These are phyloP conservation scores for Mortierella sp. DNA, from an alignment of 371 early-diverging fungal genomes.

Conservation along the genomic window DNA sequence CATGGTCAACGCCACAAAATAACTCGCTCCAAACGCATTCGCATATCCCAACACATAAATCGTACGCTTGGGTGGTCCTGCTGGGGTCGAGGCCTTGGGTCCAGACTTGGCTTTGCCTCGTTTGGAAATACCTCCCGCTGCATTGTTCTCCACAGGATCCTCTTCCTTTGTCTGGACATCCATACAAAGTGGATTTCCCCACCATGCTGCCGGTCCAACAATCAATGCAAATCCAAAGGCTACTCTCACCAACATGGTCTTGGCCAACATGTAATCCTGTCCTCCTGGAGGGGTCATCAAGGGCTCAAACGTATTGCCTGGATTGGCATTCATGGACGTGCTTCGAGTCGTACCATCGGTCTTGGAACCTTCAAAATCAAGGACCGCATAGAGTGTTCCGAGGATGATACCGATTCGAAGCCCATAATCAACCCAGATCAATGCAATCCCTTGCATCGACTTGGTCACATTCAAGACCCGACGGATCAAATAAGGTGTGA, in stretches of 20 bases:
- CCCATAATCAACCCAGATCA: constrained; percentile 53
- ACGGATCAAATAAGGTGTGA: constrained; percentile 54
- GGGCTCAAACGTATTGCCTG: constrained; percentile 32
- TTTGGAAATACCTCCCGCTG: not conserved
- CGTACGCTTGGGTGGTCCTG: constrained; percentile 15
- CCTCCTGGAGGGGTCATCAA: constrained; percentile 25
- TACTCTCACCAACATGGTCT: constrained; percentile 58
- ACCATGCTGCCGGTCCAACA: constrained; percentile 60
- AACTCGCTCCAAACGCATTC: constrained; percentile 71
- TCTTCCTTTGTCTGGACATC: constrained; percentile 53
- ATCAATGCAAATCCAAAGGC: constrained; percentile 59
- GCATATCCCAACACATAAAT: constrained; percentile 61
- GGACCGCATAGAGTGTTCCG: constrained; percentile 67
- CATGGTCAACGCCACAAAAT: constrained; percentile 64
- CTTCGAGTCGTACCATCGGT: constrained; percentile 16
- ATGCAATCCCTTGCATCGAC: constrained; percentile 48
- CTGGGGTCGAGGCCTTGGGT: not conserved
- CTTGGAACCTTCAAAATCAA: constrained; percentile 65
- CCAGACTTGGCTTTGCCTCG: not conserved
- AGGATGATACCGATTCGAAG: constrained; percentile 63
- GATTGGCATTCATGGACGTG: constrained; percentile 10
- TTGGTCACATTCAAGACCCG: constrained; percentile 29
- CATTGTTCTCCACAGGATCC: constrained; percentile 12
- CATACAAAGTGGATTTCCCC: constrained; percentile 59
- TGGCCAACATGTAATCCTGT: constrained; percentile 39